Evolutionary conservation across 2,329 filamentous ascomycete genomes (phyloP), one percentile per base, ranked within the genome.

Genomic region (Calonectria ilicicola): DNA sequence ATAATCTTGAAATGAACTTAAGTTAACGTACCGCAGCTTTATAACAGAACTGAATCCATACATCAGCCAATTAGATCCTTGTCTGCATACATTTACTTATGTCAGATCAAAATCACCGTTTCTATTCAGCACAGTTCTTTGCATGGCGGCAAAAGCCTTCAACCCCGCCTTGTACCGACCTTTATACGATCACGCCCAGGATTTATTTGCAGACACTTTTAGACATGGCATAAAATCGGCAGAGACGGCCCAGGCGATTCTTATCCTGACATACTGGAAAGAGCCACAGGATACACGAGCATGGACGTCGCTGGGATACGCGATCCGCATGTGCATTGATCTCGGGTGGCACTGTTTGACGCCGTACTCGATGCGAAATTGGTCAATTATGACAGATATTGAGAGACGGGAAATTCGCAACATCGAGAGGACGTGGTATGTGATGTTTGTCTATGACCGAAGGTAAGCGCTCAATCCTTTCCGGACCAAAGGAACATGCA

Each of bases 201-300:
- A 76, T 23, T 69, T 83, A 4, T 77, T 83, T 10, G 72, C 76
- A 8, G 73, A 81, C 10, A 76, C 74, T 14, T 83, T 86, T 47
- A 74, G 78, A 3, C 74, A 75, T 2, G 84, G 83, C 19, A 74
- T 70, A 1, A 85, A 85, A 56, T 86, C 84, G 0, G 76, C 79
- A 2, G 84, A 86, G 64, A 81, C 81, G 8, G 82, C 83, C 1
- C 84, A 86, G 69, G 84, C 81, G 0, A 82, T 85, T 10, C 75
- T 84, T n/a, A 74, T 84, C 10, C 69, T 84, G 7, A 86, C 84
- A 2, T 85, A 85, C 72, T 86, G 84, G 83, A 86, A 86, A 74
- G 83, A 85, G 47, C 83, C 83, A 3, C 81, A 83, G 9, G 85
- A 86, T 69, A 84, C 81, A 14, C 79, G 84, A 15, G 82, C 82